Percentiles rank a stretch among this genome's conserved stretches.
These are phyloP conservation scores for Davidsoniella eucalypti DNA, from an alignment of 2,329 filamentous ascomycete genomes.

Conservation along the genomic window DNA sequence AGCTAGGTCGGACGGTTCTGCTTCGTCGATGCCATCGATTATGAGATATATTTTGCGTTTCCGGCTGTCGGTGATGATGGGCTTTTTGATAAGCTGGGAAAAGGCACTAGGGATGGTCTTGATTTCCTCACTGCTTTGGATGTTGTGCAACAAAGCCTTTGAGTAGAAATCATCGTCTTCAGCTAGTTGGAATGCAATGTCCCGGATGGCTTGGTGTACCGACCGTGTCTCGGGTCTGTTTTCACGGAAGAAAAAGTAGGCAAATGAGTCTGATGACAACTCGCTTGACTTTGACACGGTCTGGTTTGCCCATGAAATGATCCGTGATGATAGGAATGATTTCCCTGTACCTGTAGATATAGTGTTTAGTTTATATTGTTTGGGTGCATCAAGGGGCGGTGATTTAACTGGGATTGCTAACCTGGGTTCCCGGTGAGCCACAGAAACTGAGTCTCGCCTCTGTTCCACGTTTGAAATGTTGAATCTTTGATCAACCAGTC, in stretches of 20 bases:
- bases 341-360: constrained; percentile 26
- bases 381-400: neutral
- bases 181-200: constrained; percentile 30
- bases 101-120: constrained; percentile 28
- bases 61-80: constrained; percentile 20
- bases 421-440: constrained; percentile 30
- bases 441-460: constrained; percentile 23
- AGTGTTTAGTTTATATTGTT: neutral
- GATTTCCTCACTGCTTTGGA: constrained; percentile 25
- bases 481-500: constrained; percentile 29
- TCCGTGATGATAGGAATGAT: constrained; percentile 27
- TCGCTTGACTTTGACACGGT: constrained; percentile 18
- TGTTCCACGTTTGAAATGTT: constrained; percentile 24
- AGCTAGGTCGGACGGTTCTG: constrained; percentile 22
- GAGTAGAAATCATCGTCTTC: constrained; percentile 29
- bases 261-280: constrained; percentile 18
- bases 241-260: constrained; percentile 33
- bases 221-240: constrained; percentile 30
- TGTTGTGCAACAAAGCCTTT: constrained; percentile 23
- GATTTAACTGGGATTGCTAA: constrained; percentile 9
- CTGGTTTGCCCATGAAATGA: constrained; percentile 25
- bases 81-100: constrained; percentile 24
- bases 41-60: constrained; percentile 26
- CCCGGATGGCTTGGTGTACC: constrained; percentile 27
- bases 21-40: constrained; percentile 31